A percentile compares a stretch with the other conserved stretches of the same genome.
Conservation (phyloP, 306 rosid genomes). For the Fagus crenata region DNA sequence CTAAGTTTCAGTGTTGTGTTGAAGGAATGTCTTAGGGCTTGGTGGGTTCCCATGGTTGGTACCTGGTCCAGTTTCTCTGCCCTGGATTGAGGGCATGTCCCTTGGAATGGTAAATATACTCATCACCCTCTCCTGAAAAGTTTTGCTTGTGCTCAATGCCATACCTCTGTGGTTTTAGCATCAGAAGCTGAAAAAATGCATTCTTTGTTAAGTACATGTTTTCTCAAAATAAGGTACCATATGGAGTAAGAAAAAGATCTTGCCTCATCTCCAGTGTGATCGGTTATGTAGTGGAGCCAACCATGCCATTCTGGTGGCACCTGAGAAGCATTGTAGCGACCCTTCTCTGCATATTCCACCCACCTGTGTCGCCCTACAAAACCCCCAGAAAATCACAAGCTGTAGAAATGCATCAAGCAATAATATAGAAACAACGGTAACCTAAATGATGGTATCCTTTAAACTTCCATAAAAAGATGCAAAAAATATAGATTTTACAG, state of each 20-base stretch:
- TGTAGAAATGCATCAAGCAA: slow-evolving; percentile 14
- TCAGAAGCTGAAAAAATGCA: slow-evolving; percentile 68
- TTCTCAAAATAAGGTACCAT: slow-evolving; percentile 15
- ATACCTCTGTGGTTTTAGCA: slow-evolving; percentile 82
- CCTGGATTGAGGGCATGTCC: slow-evolving; percentile 94
- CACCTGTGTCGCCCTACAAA: slow-evolving; percentile 96
- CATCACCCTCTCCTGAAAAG: slow-evolving; percentile 92
- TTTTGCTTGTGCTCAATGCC: slow-evolving; percentile 82
- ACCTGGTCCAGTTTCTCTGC: slow-evolving; percentile 94
- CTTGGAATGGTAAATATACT: slow-evolving; percentile 85
- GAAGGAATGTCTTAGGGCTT: slow-evolving; percentile 41
- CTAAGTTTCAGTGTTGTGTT: slow-evolving; percentile 22
- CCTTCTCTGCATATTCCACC: slow-evolving; percentile 96
- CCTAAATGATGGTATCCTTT: background rate
- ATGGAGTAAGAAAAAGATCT: slow-evolving; percentile 20
- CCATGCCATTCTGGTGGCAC: slow-evolving; percentile 99
- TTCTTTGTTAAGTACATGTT: slow-evolving; percentile 3
- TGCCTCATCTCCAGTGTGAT: slow-evolving; percentile 97
- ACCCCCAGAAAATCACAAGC: slow-evolving; percentile 22
- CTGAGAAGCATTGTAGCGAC: slow-evolving; percentile 95
- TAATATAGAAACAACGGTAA: background rate
- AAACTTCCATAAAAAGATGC: background rate
- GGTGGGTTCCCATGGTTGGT: slow-evolving; percentile 84
- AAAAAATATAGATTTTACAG: background rate
- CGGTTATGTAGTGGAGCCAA: slow-evolving; percentile 91